Percentiles rank a stretch among this genome's conserved stretches.
Evolutionary conservation across 2,329 filamentous ascomycete species (phyloP).

Genomic region (Clonostachys solani): DNA sequence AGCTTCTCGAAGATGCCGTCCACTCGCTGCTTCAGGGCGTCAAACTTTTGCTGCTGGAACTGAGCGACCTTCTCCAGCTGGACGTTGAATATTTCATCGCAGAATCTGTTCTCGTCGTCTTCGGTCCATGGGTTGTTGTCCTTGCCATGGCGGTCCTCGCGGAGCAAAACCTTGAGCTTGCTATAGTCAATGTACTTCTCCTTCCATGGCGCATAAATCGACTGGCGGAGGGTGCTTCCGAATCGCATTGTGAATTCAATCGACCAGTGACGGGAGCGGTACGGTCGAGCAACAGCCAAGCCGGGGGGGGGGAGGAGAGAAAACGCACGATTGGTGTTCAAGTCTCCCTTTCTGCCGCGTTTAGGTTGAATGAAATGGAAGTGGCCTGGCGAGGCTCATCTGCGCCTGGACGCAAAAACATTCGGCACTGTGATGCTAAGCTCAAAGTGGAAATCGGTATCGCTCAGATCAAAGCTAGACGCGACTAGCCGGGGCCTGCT

Average conservation of each 20-base stretch:
- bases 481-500: no score
- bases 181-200: conserved; percentile 93
- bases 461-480: no score
- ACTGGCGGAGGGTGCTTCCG: conserved; percentile 78
- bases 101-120: conserved; percentile 88
- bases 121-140: conserved; percentile 80
- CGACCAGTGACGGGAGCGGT: no score
- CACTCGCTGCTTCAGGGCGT: conserved; percentile 46
- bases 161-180: conserved; percentile 85
- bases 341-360: no score
- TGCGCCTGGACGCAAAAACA: no score
- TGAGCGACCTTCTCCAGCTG: conserved; percentile 92
- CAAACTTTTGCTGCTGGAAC: conserved; percentile 81
- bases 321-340: no score
- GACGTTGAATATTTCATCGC: conserved; percentile 89
- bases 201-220: conserved; percentile 83
- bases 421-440: no score
- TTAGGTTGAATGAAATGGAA: no score
- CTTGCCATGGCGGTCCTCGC: conserved; percentile 63
- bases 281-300: no score
- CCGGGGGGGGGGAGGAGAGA: no score
- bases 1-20: conserved; percentile 64
- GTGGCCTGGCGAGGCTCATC: no score
- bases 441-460: no score
- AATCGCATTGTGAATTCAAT: conserved; percentile 67